Base-by-base conservation (phyloP, 768 basidiomycete genomes). In the Macrolepiota fuliginosa region DNA sequence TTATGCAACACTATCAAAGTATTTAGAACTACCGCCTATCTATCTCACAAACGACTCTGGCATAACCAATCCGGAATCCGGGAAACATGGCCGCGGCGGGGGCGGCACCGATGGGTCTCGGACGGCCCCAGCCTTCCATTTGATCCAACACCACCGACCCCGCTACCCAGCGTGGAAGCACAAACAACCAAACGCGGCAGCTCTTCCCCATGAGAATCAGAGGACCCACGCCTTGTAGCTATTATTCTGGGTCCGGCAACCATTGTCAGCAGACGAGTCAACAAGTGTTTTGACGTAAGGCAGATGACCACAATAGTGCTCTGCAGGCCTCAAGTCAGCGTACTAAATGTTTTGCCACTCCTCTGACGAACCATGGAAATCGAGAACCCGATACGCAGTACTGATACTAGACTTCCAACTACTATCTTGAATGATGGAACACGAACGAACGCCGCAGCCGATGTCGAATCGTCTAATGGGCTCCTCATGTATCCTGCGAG, bases 21-120 rank as follows among this genome's bases (percentile, higher is more conserved):
- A 47, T 47, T 19, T 10, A 10, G 15, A 40, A 54, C 54, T 7
- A 11, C 17, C 25, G 11, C n/a, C 56, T 25, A 35, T 24, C 29
- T 25, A 45, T 22, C 22, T 25, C 25, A 25, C 13, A 46, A 32
- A 10, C 7, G 9, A 13, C 39, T 32, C 37, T n/a, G 32, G 3
- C 58, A 46, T 50, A 64, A 58, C 56, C 54, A 53, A 22, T 46
- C 39, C 11, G 49, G 56, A 40, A 62, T 54, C 27, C 56, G 51
- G 37, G 61, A 59, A 39, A 62, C 40, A 53, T 56, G 56, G 1
- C 50, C 37, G 22, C 50, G 52, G 36, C 59, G 42, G 25, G 9
- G 10, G 10, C 42, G 19, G 25, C 42, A 10, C 22, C 25, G 25
- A 49, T 22, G 42, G 42, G 19, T 49, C 24, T 19, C 24, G 19